Evolutionary conservation across 257 asterid genomes (phyloP).

Genomic region (Fraxinus pennsylvanica): DNA sequence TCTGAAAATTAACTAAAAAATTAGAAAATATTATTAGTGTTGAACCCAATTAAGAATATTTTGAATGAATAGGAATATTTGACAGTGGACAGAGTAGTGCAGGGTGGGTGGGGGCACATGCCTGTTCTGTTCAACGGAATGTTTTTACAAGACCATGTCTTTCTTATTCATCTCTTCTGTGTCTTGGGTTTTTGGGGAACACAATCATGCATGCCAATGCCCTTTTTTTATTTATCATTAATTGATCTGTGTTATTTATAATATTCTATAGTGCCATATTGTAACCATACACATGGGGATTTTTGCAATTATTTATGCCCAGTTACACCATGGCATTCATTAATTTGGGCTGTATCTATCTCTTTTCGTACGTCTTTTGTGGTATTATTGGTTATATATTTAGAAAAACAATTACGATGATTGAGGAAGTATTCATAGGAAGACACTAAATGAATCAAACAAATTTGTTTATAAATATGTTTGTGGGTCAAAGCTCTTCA

Average conservation of each 20-base stretch:
- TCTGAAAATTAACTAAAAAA: neutral
- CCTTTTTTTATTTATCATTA: constrained; percentile 28
- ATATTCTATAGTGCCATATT: constrained; percentile 20
- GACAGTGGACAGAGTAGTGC: constrained; percentile 46
- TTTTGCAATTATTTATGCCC: neutral
- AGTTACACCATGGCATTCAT: neutral
- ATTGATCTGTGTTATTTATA: neutral
- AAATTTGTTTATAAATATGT: neutral
- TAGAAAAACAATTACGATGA: neutral
- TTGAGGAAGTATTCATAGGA: neutral
- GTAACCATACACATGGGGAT: neutral
- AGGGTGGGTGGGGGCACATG: constrained; percentile 81
- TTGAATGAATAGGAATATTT: constrained; percentile 5
- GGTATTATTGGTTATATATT: neutral
- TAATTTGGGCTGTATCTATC: neutral
- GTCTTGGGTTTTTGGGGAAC: constrained; percentile 47
- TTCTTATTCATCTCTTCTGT: constrained; percentile 28
- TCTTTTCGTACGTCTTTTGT: neutral
- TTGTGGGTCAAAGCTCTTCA: neutral
- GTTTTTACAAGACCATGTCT: constrained; percentile 47
- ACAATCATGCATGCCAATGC: constrained; percentile 68
- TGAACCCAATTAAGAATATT: neutral
- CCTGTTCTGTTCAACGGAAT: constrained; percentile 41
- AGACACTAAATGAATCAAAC: neutral
- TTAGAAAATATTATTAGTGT: neutral